Percentiles rank a stretch among this genome's conserved stretches.
Conservation (phyloP, 2,329 filamentous ascomycete species). For the Myriosclerotinia curreyana region DNA sequence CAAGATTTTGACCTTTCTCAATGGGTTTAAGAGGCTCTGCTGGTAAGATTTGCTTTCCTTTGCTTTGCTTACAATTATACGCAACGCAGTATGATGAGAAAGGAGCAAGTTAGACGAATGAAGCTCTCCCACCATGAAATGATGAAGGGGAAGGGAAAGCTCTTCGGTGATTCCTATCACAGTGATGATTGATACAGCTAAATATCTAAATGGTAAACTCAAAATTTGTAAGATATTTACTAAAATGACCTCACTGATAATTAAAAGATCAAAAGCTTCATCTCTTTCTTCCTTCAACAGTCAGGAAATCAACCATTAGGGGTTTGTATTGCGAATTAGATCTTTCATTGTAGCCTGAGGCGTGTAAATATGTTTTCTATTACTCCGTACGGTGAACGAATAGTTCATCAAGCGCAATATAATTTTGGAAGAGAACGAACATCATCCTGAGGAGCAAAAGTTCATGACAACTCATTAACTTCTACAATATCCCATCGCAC, state of each 20-base stretch:
- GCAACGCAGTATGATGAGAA: not conserved
- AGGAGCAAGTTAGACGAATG: not conserved
- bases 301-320: not conserved
- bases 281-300: not conserved
- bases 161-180: not conserved
- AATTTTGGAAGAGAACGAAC: not conserved
- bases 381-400: conserved; percentile 14
- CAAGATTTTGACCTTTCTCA: not conserved
- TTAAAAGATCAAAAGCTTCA: conserved; percentile 8
- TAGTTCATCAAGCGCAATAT: not conserved
- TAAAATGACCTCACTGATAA: not conserved
- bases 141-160: not conserved
- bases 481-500: not conserved
- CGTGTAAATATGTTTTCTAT: not conserved
- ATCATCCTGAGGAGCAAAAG: not conserved
- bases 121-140: not conserved
- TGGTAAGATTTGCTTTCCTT: conserved; percentile 10
- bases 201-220: not conserved
- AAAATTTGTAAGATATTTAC: not conserved
- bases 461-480: conserved; percentile 1
- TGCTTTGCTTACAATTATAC: not conserved
- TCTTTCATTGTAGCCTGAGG: no score
- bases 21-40: not conserved
- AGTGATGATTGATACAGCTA: no score
- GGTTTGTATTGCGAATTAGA: no score